Evolutionary conservation across 257 asterid species (phyloP).

Genomic region (Nicotiana undulata): DNA sequence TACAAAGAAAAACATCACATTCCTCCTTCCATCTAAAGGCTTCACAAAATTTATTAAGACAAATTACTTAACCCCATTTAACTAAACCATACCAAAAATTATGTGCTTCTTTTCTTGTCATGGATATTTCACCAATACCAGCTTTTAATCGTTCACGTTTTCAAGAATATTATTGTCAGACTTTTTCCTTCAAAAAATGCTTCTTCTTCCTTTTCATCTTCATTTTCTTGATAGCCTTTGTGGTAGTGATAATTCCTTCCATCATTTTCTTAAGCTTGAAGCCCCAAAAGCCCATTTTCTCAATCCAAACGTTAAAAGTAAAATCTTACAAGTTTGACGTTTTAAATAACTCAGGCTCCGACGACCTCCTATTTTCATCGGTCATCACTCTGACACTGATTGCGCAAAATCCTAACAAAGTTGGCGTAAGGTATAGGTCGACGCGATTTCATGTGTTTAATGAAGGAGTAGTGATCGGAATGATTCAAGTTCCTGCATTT

Average conservation of each 20-base stretch:
- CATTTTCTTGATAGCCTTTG: slow-evolving; percentile 20
- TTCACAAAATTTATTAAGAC: not conserved
- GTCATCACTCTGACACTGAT: slow-evolving; percentile 28
- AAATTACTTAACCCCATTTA: not conserved
- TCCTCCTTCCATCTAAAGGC: slow-evolving; percentile 15
- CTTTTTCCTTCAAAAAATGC: slow-evolving; percentile 26
- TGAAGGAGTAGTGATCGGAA: slow-evolving; percentile 50
- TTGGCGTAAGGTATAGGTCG: slow-evolving; percentile 41
- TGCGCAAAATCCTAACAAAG: slow-evolving; percentile 49
- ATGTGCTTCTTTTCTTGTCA: not conserved
- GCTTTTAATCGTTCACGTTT: not conserved
- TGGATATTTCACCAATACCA: slow-evolving; percentile 7
- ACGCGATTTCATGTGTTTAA: slow-evolving; percentile 40
- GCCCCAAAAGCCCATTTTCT: slow-evolving; percentile 48
- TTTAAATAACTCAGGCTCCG: slow-evolving; percentile 6
- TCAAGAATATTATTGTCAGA: not conserved
- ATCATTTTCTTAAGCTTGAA: slow-evolving; percentile 28
- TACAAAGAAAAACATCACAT: slow-evolving; percentile 37
- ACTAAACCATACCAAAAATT: slow-evolving; percentile 3
- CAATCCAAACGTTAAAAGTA: slow-evolving; percentile 33
- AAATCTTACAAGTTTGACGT: slow-evolving; percentile 41
- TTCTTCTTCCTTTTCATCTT: slow-evolving; percentile 28
- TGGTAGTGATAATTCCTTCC: slow-evolving; percentile 25
- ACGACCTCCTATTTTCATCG: slow-evolving; percentile 36
- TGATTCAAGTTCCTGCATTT: slow-evolving; percentile 45